A percentile compares a stretch with the other conserved stretches of the same genome.
Conservation (phyloP, 2,329 filamentous ascomycete genomes). For the Plectosphaerella plurivora region DNA sequence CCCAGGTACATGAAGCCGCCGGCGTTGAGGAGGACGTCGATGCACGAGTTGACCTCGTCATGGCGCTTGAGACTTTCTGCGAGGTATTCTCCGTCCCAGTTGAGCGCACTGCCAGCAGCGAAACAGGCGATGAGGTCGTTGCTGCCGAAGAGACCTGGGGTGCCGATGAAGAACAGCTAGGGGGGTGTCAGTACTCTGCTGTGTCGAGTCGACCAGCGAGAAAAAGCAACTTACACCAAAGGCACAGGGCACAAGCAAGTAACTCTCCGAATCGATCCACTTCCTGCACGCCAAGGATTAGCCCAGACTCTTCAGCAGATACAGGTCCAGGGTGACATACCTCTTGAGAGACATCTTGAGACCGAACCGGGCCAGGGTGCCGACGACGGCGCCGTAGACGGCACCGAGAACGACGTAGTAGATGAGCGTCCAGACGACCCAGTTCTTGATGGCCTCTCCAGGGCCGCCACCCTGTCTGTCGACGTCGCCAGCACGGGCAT, state of each 20-base stretch:
- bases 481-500: conserved; percentile 24
- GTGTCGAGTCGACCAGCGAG: not conserved
- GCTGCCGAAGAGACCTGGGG: conserved; percentile 51
- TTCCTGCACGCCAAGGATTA: conserved; percentile 21
- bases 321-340: conserved; percentile 11
- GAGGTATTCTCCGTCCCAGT: conserved; percentile 58
- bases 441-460: conserved; percentile 47
- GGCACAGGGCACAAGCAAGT: conserved; percentile 45
- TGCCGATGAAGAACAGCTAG: conserved; percentile 54
- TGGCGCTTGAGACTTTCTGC: conserved; percentile 50
- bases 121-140: conserved; percentile 60
- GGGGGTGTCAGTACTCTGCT: not conserved
- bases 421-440: conserved; percentile 56
- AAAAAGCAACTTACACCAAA: conserved; percentile 30
- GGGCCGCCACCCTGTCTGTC: conserved; percentile 48
- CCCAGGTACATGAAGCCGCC: conserved; percentile 58
- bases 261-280: conserved; percentile 53
- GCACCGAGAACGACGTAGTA: conserved; percentile 53
- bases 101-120: conserved; percentile 52
- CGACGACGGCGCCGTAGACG: conserved; percentile 46
- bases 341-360: conserved; percentile 36
- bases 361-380: conserved; percentile 39
- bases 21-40: conserved; percentile 56
- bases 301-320: not conserved
- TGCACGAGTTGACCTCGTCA: conserved; percentile 55